phyloP scores from a whole-genome alignment of 2,329 filamentous ascomycete genomes.

The Botrytis fragariae region DNA sequence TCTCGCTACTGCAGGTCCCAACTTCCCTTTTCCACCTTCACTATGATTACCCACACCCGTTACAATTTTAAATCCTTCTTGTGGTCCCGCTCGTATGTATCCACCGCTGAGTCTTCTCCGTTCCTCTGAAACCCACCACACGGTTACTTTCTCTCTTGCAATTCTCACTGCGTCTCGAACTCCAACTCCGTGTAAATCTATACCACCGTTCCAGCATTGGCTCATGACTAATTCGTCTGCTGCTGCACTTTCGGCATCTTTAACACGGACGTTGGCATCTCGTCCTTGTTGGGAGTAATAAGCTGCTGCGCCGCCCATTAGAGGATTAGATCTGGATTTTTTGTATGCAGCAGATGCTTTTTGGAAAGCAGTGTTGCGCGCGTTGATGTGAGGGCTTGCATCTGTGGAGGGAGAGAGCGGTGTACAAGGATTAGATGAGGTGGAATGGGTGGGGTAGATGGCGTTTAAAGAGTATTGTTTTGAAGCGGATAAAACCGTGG shows the following conservation, averaged over 20 bases:
- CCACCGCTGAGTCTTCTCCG: conserved; percentile 34
- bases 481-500: background rate
- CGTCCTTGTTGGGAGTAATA: conserved; percentile 73
- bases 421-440: background rate
- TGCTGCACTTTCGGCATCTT: conserved; percentile 58
- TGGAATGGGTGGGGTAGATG: conserved; percentile 17
- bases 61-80: conserved; percentile 66
- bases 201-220: conserved; percentile 58
- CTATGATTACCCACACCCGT: conserved; percentile 81
- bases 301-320: conserved; percentile 72
- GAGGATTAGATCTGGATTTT: conserved; percentile 63
- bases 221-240: conserved; percentile 68
- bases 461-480: conserved; percentile 19
- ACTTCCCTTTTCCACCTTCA: conserved; percentile 67
- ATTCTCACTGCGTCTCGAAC: conserved; percentile 82
- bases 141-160: conserved; percentile 60
- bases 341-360: conserved; percentile 59
- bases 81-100: conserved; percentile 33
- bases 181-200: conserved; percentile 82
- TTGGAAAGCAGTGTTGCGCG: conserved; percentile 46
- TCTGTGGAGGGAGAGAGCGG: background rate
- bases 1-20: conserved; percentile 77
- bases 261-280: conserved; percentile 58
- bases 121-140: conserved; percentile 75
- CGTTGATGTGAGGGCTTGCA: conserved; percentile 21